Conservation (phyloP, 2,329 filamentous ascomycete species). For the Diaporthe humulicola region DNA sequence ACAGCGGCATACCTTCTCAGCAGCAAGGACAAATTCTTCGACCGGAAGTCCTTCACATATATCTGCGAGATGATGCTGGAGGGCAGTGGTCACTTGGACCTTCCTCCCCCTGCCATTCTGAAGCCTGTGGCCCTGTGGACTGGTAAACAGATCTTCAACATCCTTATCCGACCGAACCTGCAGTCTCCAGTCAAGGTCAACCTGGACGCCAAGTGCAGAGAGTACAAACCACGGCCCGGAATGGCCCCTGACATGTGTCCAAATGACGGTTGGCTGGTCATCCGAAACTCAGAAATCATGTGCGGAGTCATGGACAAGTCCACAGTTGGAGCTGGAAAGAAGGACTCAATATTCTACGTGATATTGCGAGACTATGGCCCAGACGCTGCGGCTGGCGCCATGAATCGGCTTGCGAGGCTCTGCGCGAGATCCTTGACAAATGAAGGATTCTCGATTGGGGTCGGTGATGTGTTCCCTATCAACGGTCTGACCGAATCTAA, state of each 20-base stretch:
- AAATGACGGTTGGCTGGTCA: conserved; percentile 90
- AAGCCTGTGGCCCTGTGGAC: conserved; percentile 94
- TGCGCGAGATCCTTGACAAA: conserved; percentile 91
- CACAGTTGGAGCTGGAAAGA: conserved; percentile 96
- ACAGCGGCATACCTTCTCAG: conserved; percentile 93
- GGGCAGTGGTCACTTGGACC: conserved; percentile 79
- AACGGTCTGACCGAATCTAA: conserved; percentile 79
- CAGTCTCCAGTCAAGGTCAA: conserved; percentile 88
- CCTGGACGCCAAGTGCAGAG: conserved; percentile 90
- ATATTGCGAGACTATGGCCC: conserved; percentile 96
- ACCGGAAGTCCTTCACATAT: conserved; percentile 88
- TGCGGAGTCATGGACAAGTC: conserved; percentile 98
- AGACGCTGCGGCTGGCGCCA: conserved; percentile 87
- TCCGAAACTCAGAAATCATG: conserved; percentile 97
- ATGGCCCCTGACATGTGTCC: conserved; percentile 79
- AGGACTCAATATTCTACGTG: conserved; percentile 97
- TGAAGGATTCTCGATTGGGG: conserved; percentile 94
- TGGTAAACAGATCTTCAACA: conserved; percentile 95
- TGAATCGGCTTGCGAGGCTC: conserved; percentile 93
- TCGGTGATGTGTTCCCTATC: conserved; percentile 92
- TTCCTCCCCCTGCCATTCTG: conserved; percentile 88
- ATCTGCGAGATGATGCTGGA: conserved; percentile 96
- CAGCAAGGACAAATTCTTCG: conserved; percentile 93
- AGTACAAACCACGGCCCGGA: conserved; percentile 75
- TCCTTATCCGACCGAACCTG: conserved; percentile 90